Conservation (phyloP, 805 yeast genomes). For the Cyberlindnera samutprakarnensis region DNA sequence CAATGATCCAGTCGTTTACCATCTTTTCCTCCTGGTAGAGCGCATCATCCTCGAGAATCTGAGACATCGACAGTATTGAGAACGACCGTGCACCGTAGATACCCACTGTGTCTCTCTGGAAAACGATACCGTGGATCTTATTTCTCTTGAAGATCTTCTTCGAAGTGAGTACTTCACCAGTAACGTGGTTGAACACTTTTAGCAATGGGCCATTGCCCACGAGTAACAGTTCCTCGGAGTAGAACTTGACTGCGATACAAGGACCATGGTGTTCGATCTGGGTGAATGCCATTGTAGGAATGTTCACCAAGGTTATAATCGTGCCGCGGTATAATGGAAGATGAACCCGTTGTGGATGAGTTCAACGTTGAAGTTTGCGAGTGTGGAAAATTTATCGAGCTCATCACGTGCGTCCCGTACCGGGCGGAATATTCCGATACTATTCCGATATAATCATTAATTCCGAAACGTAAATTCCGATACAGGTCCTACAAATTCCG, state of each 20-base stretch:
- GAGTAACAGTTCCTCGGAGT: conserved; percentile 30
- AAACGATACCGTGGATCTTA: conserved; percentile 73
- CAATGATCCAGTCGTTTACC: conserved; percentile 74
- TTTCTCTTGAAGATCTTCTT: conserved; percentile 54
- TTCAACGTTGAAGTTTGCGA: no score
- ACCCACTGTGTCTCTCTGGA: conserved; percentile 29
- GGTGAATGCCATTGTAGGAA: no score
- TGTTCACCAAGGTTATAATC: no score
- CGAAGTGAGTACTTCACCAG: conserved; percentile 29
- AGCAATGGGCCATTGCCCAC: conserved; percentile 71
- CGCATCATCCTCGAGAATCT: conserved; percentile 22
- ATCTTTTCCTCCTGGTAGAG: conserved; percentile 34
- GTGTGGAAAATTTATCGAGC: no score
- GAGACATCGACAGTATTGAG: conserved; percentile 29
- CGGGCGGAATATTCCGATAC: no score
- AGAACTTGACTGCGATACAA: conserved; percentile 12
- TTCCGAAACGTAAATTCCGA: no score
- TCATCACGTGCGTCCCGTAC: no score
- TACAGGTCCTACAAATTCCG: no score
- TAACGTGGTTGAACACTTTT: conserved; percentile 41
- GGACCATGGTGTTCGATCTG: conserved; percentile 16
- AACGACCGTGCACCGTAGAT: conserved; percentile 74
- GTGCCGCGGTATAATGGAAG: no score
- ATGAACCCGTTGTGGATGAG: no score
- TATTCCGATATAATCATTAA: no score